Base-by-base conservation (phyloP, 306 rosid species). In the Benincasa hispida region DNA sequence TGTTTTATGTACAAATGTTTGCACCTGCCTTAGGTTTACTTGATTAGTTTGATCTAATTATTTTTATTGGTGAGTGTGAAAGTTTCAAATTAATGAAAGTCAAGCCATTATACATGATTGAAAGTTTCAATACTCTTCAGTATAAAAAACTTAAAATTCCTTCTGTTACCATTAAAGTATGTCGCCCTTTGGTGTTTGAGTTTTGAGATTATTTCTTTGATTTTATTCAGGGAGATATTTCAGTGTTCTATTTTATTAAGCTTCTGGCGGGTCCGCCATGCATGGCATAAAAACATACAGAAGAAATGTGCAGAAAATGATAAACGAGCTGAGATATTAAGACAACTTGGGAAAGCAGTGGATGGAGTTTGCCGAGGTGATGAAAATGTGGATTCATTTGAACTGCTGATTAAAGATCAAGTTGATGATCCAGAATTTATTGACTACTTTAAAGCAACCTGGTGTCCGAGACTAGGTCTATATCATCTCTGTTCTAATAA, bases 401-500 rank as follows among this genome's bases (percentile, higher is more conserved):
- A 86, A 82, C 90, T 84, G 84, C 84, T 93, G 69, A 79, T 87
- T 80, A 86, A 88, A 79, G 94, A 93, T 81, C 85, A 89, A 74
- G 69, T 90, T 66, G 92, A 93, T 56, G 89, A 90, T 63, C 78
- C 87, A 63, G 84, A 86, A 50, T 93, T 91, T 76, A 76, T 87
- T 90, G 93, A 93, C 79, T 93, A 93, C 86, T 91, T 90, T 81
- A 91, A 85, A 92, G 90, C 97, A 45, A 86, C 88, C 19, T 91
- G 97, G 98, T 81, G 82, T 87, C 93, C 97, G 19, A 89, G 92
- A 85, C 77, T 87, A 80, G 93, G 98, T 91, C 69, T 66, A 96
- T 84, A 24, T 42, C 42, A 69, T 62, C 72, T 37, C 51, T 42
- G 54, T 34, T 37, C 39, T 21, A 57, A 76, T 56, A 30, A 34